A percentile compares a stretch with the other conserved stretches of the same genome.
Conservation (phyloP, 2,329 filamentous ascomycete species). For the Hypocrella siamensis region DNA sequence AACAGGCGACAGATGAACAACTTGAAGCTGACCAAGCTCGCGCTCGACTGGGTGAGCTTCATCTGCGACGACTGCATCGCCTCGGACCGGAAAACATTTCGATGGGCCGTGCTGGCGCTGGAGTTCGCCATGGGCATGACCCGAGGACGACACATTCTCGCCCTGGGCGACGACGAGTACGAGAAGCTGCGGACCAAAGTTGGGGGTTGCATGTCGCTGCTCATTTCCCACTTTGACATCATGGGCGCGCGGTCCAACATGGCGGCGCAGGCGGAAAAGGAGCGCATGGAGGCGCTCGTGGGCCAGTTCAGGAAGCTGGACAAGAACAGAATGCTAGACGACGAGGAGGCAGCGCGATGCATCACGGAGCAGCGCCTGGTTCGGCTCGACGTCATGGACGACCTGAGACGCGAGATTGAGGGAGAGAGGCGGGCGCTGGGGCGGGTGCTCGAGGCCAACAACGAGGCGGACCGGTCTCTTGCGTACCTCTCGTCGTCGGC, state of each 20-base stretch:
- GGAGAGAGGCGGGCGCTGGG: slow-evolving; percentile 78
- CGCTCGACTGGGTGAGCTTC: slow-evolving; percentile 94
- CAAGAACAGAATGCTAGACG: slow-evolving; percentile 56
- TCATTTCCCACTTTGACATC: slow-evolving; percentile 98
- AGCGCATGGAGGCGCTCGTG: slow-evolving; percentile 65
- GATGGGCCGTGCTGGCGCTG: slow-evolving; percentile 88
- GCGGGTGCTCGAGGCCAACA: slow-evolving; percentile 81
- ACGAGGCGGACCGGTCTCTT: slow-evolving; percentile 87
- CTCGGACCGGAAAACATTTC: slow-evolving; percentile 87
- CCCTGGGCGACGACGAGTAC: slow-evolving; percentile 79
- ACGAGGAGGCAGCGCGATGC: slow-evolving; percentile 67
- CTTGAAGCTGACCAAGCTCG: slow-evolving; percentile 80
- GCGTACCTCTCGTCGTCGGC: slow-evolving; percentile 88
- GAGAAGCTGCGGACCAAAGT: slow-evolving; percentile 71
- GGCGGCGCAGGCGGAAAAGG: slow-evolving; percentile 86
- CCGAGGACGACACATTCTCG: slow-evolving; percentile 80
- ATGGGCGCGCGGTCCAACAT: slow-evolving; percentile 91
- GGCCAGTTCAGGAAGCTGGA: slow-evolving; percentile 66
- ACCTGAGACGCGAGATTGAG: slow-evolving; percentile 61
- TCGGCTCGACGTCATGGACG: slow-evolving; percentile 62
- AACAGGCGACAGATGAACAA: slow-evolving; percentile 96
- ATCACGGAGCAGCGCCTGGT: slow-evolving; percentile 63
- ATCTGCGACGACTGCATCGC: slow-evolving; percentile 94
- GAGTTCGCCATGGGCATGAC: slow-evolving; percentile 99
- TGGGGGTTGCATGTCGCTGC: slow-evolving; percentile 87